phyloP scores from a whole-genome alignment of 805 yeast species.

The Nakazawaea siamensis region DNA sequence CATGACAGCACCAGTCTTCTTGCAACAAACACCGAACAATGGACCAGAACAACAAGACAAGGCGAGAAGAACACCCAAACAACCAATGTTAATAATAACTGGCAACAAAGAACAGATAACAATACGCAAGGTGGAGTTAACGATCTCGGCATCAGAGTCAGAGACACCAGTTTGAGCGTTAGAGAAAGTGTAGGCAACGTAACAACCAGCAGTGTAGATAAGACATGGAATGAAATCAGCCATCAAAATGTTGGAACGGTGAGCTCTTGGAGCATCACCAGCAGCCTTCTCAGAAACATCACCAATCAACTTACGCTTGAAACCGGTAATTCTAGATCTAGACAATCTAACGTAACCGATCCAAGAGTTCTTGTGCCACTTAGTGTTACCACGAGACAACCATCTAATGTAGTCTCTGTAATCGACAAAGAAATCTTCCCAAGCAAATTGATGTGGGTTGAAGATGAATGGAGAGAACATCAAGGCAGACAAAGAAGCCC shows the following conservation, averaged over 20 bases:
- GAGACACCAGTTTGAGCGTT: constrained; percentile 82
- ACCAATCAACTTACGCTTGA: constrained; percentile 66
- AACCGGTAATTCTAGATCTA: constrained; percentile 81
- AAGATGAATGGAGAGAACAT: constrained; percentile 88
- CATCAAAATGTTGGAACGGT: constrained; percentile 61
- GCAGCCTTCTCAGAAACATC: constrained; percentile 77
- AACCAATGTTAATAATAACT: constrained; percentile 84
- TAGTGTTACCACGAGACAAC: constrained; percentile 86
- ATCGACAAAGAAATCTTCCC: constrained; percentile 94
- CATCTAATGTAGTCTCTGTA: constrained; percentile 90
- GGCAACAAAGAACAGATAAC: constrained; percentile 85
- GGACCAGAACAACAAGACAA: constrained; percentile 98
- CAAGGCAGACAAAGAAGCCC: constrained; percentile 86
- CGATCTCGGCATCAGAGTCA: constrained; percentile 32
- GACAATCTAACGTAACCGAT: constrained; percentile 76
- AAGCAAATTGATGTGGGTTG: constrained; percentile 96
- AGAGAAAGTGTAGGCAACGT: constrained; percentile 71
- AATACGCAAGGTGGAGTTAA: constrained; percentile 66
- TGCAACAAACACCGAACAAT: constrained; percentile 86
- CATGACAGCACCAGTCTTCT: constrained; percentile 90
- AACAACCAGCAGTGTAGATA: constrained; percentile 71
- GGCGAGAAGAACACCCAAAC: constrained; percentile 64
- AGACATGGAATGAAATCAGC: constrained; percentile 68
- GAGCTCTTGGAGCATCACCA: constrained; percentile 80
- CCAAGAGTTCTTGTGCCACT: constrained; percentile 87